Conservation (phyloP, 1,284 basidiomycete genomes). For the Moesziomyces sp. region DNA sequence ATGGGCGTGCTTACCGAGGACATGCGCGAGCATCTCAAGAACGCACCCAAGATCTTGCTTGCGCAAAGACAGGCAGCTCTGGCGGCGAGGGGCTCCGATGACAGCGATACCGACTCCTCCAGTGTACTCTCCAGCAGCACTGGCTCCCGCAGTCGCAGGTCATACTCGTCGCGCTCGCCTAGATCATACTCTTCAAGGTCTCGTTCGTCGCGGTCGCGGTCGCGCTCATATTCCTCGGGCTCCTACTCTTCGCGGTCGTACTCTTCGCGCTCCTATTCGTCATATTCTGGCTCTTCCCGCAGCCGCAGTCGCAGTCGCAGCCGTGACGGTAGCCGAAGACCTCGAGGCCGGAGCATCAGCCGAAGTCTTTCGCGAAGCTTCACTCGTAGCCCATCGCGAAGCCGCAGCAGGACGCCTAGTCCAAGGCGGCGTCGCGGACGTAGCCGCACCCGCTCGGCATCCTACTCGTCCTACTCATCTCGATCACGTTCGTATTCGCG, state of each 20-base stretch:
- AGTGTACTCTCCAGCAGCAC: conserved; percentile 37
- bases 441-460: conserved; percentile 30
- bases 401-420: conserved; percentile 7
- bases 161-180: conserved; percentile 31
- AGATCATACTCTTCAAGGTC: conserved; percentile 2
- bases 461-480: conserved; percentile 41
- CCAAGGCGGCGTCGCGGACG: conserved; percentile 17
- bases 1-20: conserved; percentile 90
- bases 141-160: conserved; percentile 31
- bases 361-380: conserved; percentile 24
- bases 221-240: conserved; percentile 23
- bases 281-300: conserved; percentile 20
- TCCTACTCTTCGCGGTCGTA: conserved; percentile 34
- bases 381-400: conserved; percentile 2
- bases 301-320: conserved; percentile 31
- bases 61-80: conserved; percentile 79
- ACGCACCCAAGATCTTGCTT: conserved; percentile 88
- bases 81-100: conserved; percentile 42
- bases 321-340: not conserved
- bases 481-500: conserved; percentile 12
- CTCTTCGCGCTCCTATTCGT: conserved; percentile 25
- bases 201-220: conserved; percentile 28
- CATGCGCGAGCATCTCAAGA: conserved; percentile 96
- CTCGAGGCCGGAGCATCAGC: conserved; percentile 4
- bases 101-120: conserved; percentile 41